These are phyloP conservation scores for Zizania latifolia DNA, from an alignment of 176 grass and related monocot species.

Conservation along the genomic window DNA sequence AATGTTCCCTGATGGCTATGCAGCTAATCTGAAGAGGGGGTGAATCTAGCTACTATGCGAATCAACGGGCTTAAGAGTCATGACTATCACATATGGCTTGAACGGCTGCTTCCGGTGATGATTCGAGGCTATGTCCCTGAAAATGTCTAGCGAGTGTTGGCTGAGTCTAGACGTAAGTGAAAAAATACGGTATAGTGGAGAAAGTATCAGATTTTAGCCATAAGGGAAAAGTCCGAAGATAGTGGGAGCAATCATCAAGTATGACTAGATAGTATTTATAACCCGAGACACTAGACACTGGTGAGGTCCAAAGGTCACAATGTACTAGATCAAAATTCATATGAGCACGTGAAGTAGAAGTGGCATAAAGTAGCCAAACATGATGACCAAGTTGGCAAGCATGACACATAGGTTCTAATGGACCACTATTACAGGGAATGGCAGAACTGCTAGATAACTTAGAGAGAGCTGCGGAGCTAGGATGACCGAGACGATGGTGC, in stretches of 20 bases:
- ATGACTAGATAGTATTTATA: not conserved
- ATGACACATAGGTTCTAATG: not conserved
- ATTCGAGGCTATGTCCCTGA: not conserved
- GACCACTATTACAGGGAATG: not conserved
- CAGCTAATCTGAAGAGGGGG: too few species aligned
- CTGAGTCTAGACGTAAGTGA: not conserved
- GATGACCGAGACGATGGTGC: not conserved
- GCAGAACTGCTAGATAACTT: not conserved
- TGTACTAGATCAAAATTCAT: not conserved
- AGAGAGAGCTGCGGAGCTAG: not conserved
- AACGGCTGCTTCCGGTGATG: not conserved
- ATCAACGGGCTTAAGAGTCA: too few species aligned
- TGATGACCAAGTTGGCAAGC: not conserved
- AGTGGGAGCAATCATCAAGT: not conserved
- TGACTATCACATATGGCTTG: not conserved
- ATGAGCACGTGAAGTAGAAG: not conserved
- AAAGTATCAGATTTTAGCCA: not conserved
- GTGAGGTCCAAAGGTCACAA: not conserved
- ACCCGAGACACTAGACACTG: not conserved
- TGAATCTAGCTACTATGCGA: too few species aligned
- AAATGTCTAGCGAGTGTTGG: not conserved
- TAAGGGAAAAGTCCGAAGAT: not conserved
- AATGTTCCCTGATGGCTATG: too few species aligned
- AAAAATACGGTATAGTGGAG: not conserved
- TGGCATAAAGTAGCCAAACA: not conserved